Percentiles rank a stretch among this genome's conserved stretches.
These are phyloP conservation scores for Yarrowia osloensis DNA, from an alignment of 805 yeast genomes.

Conservation along the genomic window DNA sequence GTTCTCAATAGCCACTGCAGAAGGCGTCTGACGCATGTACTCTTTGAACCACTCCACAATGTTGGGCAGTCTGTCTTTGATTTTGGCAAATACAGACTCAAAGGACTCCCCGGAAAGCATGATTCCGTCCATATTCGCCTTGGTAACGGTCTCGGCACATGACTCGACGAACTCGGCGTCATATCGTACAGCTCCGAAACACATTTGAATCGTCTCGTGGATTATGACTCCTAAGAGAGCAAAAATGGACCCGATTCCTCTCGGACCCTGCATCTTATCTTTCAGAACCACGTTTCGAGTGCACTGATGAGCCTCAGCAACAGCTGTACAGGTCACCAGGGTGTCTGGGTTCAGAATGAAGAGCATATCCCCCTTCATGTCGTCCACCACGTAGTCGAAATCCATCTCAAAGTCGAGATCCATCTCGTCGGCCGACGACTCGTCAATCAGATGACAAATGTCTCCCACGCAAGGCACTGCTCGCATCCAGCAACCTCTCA, in stretches of 20 bases:
- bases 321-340: slow-evolving; percentile 75
- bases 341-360: slow-evolving; percentile 82
- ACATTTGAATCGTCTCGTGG: slow-evolving; percentile 71
- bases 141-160: slow-evolving; percentile 49
- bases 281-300: slow-evolving; percentile 67
- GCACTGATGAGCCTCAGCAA: slow-evolving; percentile 76
- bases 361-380: slow-evolving; percentile 54
- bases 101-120: slow-evolving; percentile 53
- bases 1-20: slow-evolving; percentile 34
- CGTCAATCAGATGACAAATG: slow-evolving; percentile 41
- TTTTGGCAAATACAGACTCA: slow-evolving; percentile 59
- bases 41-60: slow-evolving; percentile 38
- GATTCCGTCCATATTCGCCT: not conserved
- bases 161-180: slow-evolving; percentile 45
- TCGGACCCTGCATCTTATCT: slow-evolving; percentile 53
- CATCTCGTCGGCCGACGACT: not conserved
- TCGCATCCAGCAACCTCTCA: slow-evolving; percentile 24
- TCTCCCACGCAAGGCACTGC: slow-evolving; percentile 37
- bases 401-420: slow-evolving; percentile 32
- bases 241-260: slow-evolving; percentile 42
- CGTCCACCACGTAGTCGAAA: slow-evolving; percentile 49
- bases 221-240: slow-evolving; percentile 79
- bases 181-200: slow-evolving; percentile 49
- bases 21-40: slow-evolving; percentile 38
- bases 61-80: slow-evolving; percentile 37